Conservation (phyloP, 371 early-diverging fungal genomes). For the Capillidium heterosporum region DNA sequence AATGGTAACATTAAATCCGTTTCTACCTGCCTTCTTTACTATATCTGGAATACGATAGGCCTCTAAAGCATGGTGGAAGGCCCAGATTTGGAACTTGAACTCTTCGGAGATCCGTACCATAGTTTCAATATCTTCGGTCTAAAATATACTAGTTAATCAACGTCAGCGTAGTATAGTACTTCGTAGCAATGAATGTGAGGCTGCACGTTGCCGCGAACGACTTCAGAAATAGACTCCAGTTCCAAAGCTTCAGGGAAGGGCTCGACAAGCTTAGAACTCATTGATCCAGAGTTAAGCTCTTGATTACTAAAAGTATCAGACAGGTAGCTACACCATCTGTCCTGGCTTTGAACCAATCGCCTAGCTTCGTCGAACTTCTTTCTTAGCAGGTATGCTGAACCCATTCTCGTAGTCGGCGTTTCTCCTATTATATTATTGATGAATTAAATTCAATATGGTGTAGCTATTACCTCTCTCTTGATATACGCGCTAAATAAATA, state of each 20-base stretch:
- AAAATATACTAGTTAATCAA: neutral
- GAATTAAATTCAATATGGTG: constrained; percentile 7
- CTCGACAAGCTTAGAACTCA: constrained; percentile 11
- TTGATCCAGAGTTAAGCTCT: constrained; percentile 10
- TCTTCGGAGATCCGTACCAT: constrained; percentile 54
- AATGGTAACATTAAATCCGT: constrained; percentile 34
- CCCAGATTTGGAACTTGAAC: constrained; percentile 49
- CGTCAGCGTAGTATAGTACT: constrained; percentile 3
- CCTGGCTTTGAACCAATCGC: constrained; percentile 27
- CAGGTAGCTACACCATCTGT: constrained; percentile 48
- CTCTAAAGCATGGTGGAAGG: constrained; percentile 68
- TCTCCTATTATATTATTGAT: neutral
- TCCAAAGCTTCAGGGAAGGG: constrained; percentile 43
- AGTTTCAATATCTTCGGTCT: constrained; percentile 45
- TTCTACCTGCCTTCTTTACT: constrained; percentile 30
- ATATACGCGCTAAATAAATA: constrained; percentile 11
- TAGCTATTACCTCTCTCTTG: constrained; percentile 12
- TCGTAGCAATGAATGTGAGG: constrained; percentile 61
- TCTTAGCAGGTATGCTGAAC: constrained; percentile 50
- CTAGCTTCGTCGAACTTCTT: constrained; percentile 35
- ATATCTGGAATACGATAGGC: constrained; percentile 52
- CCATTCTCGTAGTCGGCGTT: constrained; percentile 39
- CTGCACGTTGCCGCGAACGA: constrained; percentile 48
- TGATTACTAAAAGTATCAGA: constrained; percentile 16
- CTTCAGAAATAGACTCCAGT: constrained; percentile 36